Evolutionary conservation across 2,329 filamentous ascomycete species (phyloP), one percentile per base, ranked within the genome.

Genomic region (Fusarium nurragi): DNA sequence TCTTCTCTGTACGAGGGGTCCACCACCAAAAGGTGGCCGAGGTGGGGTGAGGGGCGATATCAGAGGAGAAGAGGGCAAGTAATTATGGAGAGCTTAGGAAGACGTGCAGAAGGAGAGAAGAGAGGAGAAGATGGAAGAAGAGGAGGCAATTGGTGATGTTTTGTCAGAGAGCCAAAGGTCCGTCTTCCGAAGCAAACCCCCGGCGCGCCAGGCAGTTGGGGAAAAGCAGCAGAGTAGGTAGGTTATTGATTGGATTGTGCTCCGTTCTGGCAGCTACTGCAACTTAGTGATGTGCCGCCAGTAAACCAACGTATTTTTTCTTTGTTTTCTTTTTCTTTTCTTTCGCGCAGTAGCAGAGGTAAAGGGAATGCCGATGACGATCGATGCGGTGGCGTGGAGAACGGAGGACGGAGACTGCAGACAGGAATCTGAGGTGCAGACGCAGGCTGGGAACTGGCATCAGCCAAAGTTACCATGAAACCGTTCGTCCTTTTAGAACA

Each of bases 321-420:
- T n/a, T 34, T 34, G n/a, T 34, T 11, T 34, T 8, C 8, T n/a
- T 16, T 10, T 16, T 10, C 10, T 34, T 14, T 7, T 14, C 28
- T 64, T 60, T 52, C 38, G 30, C 41, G 30, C 40, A 60, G 57
- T 44, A 49, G 38, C 44, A 54, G 53, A 45, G 38, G 39, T 13
- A 50, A 50, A 63, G 57, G 66, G 67, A 71, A 47, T 71, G 60
- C 65, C 52, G 67, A 71, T 65, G 67, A 71, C 63, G 69, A 71
- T 70, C 65, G 57, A 67, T 70, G 65, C 54, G 57, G 67, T 69
- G 65, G 66, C 59, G 69, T 71, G 69, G 69, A 58, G 65, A 62
- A 46, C 10, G 14, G 43, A 37, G 40, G 26, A 21, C n/a, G 32
- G 32, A 14, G 38, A 37, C 43, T 36, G 38, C 41, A 39, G 19